A percentile compares a stretch with the other conserved stretches of the same genome.
Conservation (phyloP, 192 early-diverging fungal species). For the Coemansia sp. region DNA sequence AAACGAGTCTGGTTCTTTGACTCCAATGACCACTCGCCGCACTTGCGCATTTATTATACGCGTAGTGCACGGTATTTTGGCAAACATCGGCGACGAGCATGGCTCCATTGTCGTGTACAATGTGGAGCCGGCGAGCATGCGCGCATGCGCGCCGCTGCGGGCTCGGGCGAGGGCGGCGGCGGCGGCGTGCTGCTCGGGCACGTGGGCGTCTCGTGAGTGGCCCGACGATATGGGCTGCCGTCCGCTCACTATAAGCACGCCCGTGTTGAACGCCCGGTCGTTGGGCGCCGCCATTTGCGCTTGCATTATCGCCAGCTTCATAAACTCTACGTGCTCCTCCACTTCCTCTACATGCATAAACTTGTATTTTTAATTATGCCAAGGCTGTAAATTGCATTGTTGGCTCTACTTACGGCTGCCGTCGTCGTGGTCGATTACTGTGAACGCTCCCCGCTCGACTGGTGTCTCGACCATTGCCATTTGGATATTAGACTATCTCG, state of each 20-base stretch:
- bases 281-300: constrained; percentile 27
- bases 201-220: constrained; percentile 29
- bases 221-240: constrained; percentile 27
- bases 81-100: constrained; percentile 70
- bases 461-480: neutral
- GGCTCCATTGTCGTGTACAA: constrained; percentile 99
- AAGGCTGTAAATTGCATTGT: neutral
- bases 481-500: no score
- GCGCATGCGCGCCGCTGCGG: neutral
- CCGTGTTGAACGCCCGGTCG: constrained; percentile 28
- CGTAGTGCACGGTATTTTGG: constrained; percentile 75
- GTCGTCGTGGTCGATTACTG: constrained; percentile 36
- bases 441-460: constrained; percentile 19
- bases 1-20: constrained; percentile 85
- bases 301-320: constrained; percentile 46
- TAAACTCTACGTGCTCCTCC: constrained; percentile 40
- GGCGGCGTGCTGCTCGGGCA: constrained; percentile 25
- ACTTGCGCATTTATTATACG: constrained; percentile 72
- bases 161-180: constrained; percentile 33
- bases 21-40: constrained; percentile 77
- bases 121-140: constrained; percentile 51
- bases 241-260: constrained; percentile 34
- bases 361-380: neutral
- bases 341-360: constrained; percentile 15
- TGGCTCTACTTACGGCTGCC: constrained; percentile 28